Evolutionary conservation across 164 flowering plant species (phyloP).

Genomic region (Vitis amurensis): DNA sequence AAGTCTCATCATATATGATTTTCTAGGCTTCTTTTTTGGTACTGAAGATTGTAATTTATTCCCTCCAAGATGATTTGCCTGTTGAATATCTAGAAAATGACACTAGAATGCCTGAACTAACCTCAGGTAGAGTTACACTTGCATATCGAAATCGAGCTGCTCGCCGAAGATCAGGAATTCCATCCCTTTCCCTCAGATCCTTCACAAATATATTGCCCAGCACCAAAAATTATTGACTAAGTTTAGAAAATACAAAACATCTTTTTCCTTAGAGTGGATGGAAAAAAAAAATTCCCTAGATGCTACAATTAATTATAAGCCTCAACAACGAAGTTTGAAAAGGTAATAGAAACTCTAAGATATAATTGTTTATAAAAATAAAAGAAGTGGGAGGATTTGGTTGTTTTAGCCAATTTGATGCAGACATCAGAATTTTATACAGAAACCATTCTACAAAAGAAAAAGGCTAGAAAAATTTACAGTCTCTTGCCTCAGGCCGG

Average conservation of each 20-base stretch:
- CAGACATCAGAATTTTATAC: constrained; percentile 1
- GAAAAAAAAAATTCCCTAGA: too few species aligned
- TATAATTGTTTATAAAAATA: background rate
- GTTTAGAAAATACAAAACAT: background rate
- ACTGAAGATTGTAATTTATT: background rate
- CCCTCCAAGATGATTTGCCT: background rate
- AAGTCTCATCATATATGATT: background rate
- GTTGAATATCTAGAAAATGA: background rate
- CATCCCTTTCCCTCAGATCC: constrained; percentile 83
- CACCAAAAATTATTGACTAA: constrained; percentile 9
- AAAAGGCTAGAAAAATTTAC: constrained; percentile 58
- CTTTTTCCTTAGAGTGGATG: too few species aligned
- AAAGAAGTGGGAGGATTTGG: background rate
- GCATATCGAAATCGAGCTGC: constrained; percentile 87
- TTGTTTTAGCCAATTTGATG: background rate
- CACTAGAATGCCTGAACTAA: constrained; percentile 25
- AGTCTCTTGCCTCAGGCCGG: constrained; percentile 96
- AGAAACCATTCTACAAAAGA: constrained; percentile 12
- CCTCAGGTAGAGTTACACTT: constrained; percentile 76
- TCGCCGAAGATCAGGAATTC: constrained; percentile 90
- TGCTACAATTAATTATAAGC: background rate
- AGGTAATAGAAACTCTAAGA: background rate
- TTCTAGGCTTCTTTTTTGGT: background rate
- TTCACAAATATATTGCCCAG: constrained; percentile 30
- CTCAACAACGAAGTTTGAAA: too few species aligned